Evolutionary conservation across 2,329 filamentous ascomycete genomes (phyloP), one percentile per base, ranked within the genome.

Genomic region (Ophiognomonia clavigignenti-juglandacearum): DNA sequence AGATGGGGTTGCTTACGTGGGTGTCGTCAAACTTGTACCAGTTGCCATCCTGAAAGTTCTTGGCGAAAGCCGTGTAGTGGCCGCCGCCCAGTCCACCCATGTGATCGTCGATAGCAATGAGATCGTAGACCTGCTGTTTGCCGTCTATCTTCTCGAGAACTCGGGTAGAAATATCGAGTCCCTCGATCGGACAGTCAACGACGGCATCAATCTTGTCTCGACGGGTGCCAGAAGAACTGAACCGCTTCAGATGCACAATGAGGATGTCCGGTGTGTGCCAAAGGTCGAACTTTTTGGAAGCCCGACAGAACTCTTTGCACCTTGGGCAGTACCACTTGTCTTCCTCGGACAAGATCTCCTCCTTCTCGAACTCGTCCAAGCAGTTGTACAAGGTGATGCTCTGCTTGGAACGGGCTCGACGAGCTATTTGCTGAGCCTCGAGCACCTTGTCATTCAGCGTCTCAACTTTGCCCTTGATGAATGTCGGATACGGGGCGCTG

Each of bases 11-110:
- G 31, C 75, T 78, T 16, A 90, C 88, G 11, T 78, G 80, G 7
- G 88, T 86, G 67, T 96, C 91, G 64, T 98, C 97, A 65, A 95
- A 97, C 57, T 95, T 88, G 64, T 96, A 96, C 93, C 93, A 98
- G 64, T 86, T 75, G 48, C 79, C 79, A 59, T 95, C 89, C 51
- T 87, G 75, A 66, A 96, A 96, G 64, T 96, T 97, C 71, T 89
- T 91, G 32, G 90, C 91, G 64, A 84, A 91, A 23, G 93, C 93
- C 18, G 91, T 97, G 69, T 98, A 98, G 66, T 98, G 93, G 1
- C 93, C 93, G 35, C 93, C 93, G 50, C 90, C 90, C 31, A 98
- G 78, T 24, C 90, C 89, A 51, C 93, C 93, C 63, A 86, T 96
- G 65, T 98, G 93, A 62, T 96, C 92, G 65, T 98, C 93, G 2